Base-by-base conservation (phyloP, 2,329 filamentous ascomycete genomes). In the Juglanconis juglandina region DNA sequence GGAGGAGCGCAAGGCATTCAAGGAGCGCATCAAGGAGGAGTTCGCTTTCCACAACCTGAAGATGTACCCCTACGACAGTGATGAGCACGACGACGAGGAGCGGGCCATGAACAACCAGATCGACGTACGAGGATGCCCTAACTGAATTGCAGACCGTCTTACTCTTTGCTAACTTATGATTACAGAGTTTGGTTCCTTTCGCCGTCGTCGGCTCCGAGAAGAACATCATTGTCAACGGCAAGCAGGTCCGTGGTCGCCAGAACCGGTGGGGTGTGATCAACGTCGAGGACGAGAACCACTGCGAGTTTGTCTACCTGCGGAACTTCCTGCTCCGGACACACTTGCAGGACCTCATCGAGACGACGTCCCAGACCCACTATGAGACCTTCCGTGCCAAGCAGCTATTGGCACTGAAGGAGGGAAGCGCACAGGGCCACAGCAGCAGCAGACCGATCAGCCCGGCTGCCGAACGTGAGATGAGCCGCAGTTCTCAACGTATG, bases 331-430 rank as follows among this genome's bases (percentile, higher is more conserved):
- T 96, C 70, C 92, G 95, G 74, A 98, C 95, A 66, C 95, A 99
- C 78, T 87, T 99, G 60, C 95, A 99, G 83, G 95, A 99, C 73
- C 87, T 99, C 68, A 97, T 99, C 77, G 95, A 99, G 81, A 99
- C 95, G 37, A 99, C 95, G 52, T 97, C 93, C 69, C 95, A 99
- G 83, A 99, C 97, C 78, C 95, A 99, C 85, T 99, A 99, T 84
- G 95, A 99, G 84, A 96, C 92, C 62, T 99, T 99, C 93, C 93
- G 95, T 78, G 93, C 95, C 71, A 99, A 99, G 88, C 95, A 99
- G 79, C 83, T 99, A 71, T 81, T 99, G 73, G 95, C 95, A 61
- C 85, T 99, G 75, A 99, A 98, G 87, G 95, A 99, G 83, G 96
- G 90, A 84, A 96, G 91, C 73, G 91, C 92, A 68, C 90, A 92